A percentile compares a stretch with the other conserved stretches of the same genome.
Evolutionary conservation across 805 yeast species (phyloP).

Genomic region (Metschnikowia cubensis): DNA sequence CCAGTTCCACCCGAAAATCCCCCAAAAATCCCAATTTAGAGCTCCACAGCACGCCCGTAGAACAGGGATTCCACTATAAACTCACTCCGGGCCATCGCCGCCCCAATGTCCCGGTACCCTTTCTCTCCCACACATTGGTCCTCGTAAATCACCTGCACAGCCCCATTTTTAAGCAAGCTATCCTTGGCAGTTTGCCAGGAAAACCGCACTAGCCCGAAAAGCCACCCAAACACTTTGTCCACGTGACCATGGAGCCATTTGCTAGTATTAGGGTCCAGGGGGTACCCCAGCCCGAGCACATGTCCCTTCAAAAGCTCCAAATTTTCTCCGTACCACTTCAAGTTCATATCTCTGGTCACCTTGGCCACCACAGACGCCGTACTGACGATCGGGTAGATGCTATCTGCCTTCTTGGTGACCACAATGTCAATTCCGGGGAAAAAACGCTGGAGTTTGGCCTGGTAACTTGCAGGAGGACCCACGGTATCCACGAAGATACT

Average conservation of each 20-base stretch:
- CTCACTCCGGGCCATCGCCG: constrained; percentile 10
- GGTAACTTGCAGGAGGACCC: constrained; percentile 89
- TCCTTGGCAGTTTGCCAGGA: constrained; percentile 95
- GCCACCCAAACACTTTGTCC: constrained; percentile 85
- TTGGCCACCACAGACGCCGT: constrained; percentile 96
- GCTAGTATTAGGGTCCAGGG: constrained; percentile 86
- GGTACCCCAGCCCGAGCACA: constrained; percentile 82
- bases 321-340: constrained; percentile 34
- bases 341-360: constrained; percentile 79
- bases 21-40: not conserved
- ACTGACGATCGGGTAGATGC: constrained; percentile 85
- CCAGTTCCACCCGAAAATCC: not conserved
- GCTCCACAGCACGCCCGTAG: constrained; percentile 11
- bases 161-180: constrained; percentile 51
- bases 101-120: constrained; percentile 27
- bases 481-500: constrained; percentile 92
- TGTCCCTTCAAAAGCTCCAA: constrained; percentile 32
- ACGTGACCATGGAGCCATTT: constrained; percentile 63
- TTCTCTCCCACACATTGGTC: constrained; percentile 38
- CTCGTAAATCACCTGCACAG: constrained; percentile 59
- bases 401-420: constrained; percentile 93
- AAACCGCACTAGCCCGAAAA: constrained; percentile 63
- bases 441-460: constrained; percentile 59
- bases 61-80: constrained; percentile 12
- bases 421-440: constrained; percentile 73